Evolutionary conservation across 78 protist genomes (phyloP), one percentile per base, ranked within the genome.

Genomic region (Dictyostelium capitatum): DNA sequence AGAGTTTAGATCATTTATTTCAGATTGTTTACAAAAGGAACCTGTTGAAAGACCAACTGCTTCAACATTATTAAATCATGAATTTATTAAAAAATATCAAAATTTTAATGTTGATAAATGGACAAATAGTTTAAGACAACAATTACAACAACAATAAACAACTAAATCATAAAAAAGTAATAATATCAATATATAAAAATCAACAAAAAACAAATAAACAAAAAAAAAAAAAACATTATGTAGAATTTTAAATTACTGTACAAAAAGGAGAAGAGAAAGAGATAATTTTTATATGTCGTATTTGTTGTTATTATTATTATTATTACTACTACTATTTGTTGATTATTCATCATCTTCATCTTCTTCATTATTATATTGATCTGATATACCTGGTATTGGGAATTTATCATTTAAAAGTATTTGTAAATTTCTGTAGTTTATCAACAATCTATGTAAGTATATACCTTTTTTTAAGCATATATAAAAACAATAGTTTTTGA

Each of bases 21-120:
- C 79, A 15, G 79, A 57, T 3, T 95, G 96, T 81, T 57, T 91
- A 56, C 90, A 82, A 70, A 91, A 91, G 25, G 90, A 83, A 67
- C 95, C 95, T 47, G 89, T 75, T 25, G 95, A 91, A 53, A 91
- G 95, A 59, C 95, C 95, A 57, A 43, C 75, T 14, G 95, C 95
- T 23, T 32, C 82, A 53, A 46, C 32, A 3, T 59, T 84, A 74
- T 48, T 84, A 4, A 67, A 67, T 62, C 70, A 62, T 62, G 70
- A 62, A 25, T 62, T 62, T 62, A 23, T 62, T 19, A 62, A 62
- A 25, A 62, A 62, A 25, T 62, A 62, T 62, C 70, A 62, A 62
- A 62, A 62, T 17, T 62, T 11, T 62, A 62, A 62, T 25, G 70
- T 25, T 11, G 70, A 62, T 11, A 62, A 62, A 62, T 62, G 70